Percentiles rank a stretch among this genome's conserved stretches.
These are phyloP conservation scores for Pichia paraexigua DNA, from an alignment of 805 yeast genomes.

Conservation along the genomic window DNA sequence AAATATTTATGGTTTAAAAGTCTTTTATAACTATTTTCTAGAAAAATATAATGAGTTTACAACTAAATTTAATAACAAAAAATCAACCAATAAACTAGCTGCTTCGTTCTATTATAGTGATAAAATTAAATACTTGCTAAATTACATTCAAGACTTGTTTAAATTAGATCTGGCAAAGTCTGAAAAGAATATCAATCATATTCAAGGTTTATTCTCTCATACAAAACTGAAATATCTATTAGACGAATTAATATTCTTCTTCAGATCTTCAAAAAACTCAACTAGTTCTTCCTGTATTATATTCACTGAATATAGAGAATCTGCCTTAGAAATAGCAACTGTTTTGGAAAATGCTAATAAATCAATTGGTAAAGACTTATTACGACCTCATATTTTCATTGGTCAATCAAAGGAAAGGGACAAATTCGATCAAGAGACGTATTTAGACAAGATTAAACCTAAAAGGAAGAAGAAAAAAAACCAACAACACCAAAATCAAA, in stretches of 20 bases:
- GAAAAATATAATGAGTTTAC: conserved; percentile 52
- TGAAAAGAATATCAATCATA: conserved; percentile 11
- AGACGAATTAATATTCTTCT: conserved; percentile 44
- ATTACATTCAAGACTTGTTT: conserved; percentile 37
- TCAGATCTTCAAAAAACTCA: conserved; percentile 24
- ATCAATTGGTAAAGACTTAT: conserved; percentile 24
- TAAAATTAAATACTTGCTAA: conserved; percentile 37
- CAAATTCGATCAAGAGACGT: conserved; percentile 52
- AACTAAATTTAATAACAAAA: conserved; percentile 46
- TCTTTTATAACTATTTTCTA: conserved; percentile 61
- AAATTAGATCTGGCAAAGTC: conserved; percentile 21
- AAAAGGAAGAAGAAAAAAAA: conserved; percentile 9
- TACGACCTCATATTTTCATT: conserved; percentile 77
- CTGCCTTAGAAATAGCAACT: conserved; percentile 81
- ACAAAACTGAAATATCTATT: conserved; percentile 60
- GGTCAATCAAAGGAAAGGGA: conserved; percentile 83
- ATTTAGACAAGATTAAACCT: conserved; percentile 17
- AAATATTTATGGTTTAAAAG: conserved; percentile 72
- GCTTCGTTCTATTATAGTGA: conserved; percentile 53
- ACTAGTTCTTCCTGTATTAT: conserved; percentile 62
- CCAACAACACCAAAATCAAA: conserved; percentile 26
- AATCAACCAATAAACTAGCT: conserved; percentile 56
- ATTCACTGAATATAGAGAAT: conserved; percentile 82
- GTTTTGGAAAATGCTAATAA: conserved; percentile 39
- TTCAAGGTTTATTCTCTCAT: conserved; percentile 45